phyloP scores from a whole-genome alignment of 1,284 basidiomycete species.

The Microbotryum violaceum region DNA sequence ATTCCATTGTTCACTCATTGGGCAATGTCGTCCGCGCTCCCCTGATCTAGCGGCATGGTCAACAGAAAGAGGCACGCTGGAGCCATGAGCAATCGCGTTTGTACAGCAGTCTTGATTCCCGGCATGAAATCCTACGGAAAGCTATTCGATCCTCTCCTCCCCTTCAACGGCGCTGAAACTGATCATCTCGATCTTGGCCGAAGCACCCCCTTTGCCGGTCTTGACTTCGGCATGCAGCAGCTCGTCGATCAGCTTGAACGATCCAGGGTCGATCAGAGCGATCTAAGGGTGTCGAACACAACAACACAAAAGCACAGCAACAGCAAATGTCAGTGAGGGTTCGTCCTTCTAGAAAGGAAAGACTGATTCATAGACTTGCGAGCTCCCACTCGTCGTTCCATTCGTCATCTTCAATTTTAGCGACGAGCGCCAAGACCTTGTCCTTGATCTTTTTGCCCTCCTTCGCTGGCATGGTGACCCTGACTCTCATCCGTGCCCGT shows the following conservation, averaged over 20 bases:
- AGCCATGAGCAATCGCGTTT: too few relatives aligned
- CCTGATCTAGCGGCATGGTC: too few relatives aligned
- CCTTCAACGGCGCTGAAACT: slow-evolving; percentile 52
- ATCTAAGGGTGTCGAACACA: slow-evolving; percentile 49
- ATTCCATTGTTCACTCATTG: too few relatives aligned
- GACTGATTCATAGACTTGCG: slow-evolving; percentile 50
- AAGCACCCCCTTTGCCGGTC: slow-evolving; percentile 57
- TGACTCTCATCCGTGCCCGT: slow-evolving; percentile 83
- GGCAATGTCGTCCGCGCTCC: too few relatives aligned
- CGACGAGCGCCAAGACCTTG: slow-evolving; percentile 62
- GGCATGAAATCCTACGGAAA: neutral
- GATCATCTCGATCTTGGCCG: slow-evolving; percentile 71
- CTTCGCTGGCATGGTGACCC: slow-evolving; percentile 66
- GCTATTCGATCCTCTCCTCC: slow-evolving; percentile 26
- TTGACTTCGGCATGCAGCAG: slow-evolving; percentile 72
- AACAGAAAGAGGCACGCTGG: too few relatives aligned
- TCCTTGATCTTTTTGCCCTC: slow-evolving; percentile 67
- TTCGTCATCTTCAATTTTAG: slow-evolving; percentile 79
- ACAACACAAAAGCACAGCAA: slow-evolving; percentile 1
- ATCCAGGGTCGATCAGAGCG: slow-evolving; percentile 83
- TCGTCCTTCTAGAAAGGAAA: neutral
- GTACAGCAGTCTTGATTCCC: neutral
- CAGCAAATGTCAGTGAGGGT: neutral
- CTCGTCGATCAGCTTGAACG: slow-evolving; percentile 83
- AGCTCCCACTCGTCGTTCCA: slow-evolving; percentile 75